Conservation (phyloP, 352 stramenopile genomes). For the Phytophthora melonis region DNA sequence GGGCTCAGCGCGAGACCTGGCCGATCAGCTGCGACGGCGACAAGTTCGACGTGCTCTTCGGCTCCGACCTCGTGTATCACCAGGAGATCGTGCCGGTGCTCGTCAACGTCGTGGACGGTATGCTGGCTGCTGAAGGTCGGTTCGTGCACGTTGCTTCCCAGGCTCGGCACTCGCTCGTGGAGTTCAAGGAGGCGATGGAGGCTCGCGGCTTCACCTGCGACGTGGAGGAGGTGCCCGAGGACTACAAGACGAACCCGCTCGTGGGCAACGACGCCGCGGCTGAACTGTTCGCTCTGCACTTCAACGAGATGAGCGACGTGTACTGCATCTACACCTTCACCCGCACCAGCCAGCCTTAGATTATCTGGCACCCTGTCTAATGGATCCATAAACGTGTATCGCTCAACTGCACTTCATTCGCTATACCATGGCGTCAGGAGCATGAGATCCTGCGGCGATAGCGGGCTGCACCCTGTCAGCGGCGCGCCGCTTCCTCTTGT, state of each 20-base stretch:
- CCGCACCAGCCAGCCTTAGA: slow-evolving; percentile 40
- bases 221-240: slow-evolving; percentile 75
- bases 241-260: slow-evolving; percentile 88
- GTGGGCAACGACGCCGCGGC: slow-evolving; percentile 69
- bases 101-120: slow-evolving; percentile 78
- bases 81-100: slow-evolving; percentile 85
- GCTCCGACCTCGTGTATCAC: slow-evolving; percentile 90
- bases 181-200: slow-evolving; percentile 87
- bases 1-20: slow-evolving; percentile 81
- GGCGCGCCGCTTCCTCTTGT: slow-evolving; percentile 25
- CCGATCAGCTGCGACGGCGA: slow-evolving; percentile 43
- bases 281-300: slow-evolving; percentile 87
- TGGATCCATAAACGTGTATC: slow-evolving; percentile 30
- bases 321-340: slow-evolving; percentile 91
- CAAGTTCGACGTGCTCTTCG: slow-evolving; percentile 79
- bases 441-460: slow-evolving; percentile 2
- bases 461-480: not conserved
- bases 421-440: slow-evolving; percentile 32
- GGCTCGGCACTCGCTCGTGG: slow-evolving; percentile 78
- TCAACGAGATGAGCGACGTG: slow-evolving; percentile 92
- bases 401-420: not conserved
- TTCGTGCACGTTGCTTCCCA: slow-evolving; percentile 88
- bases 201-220: slow-evolving; percentile 69
- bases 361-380: slow-evolving; percentile 22
- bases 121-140: slow-evolving; percentile 59